These are phyloP conservation scores for Dimargaris xerosporica DNA, from an alignment of 192 early-diverging fungal species.

Conservation along the genomic window DNA sequence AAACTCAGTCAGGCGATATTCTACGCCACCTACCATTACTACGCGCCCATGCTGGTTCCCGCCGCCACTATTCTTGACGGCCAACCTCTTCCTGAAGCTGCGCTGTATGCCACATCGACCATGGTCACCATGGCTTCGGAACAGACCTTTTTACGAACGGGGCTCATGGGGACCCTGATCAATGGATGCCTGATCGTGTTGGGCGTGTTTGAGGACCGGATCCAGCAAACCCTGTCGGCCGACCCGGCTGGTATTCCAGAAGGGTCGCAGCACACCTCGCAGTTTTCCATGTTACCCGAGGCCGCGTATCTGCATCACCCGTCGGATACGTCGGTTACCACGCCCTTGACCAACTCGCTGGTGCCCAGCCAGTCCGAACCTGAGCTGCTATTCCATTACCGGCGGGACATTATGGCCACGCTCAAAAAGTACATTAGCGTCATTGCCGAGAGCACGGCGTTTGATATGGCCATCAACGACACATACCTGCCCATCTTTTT, in stretches of 20 bases:
- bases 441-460: conserved; percentile 32
- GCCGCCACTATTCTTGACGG: conserved; percentile 26
- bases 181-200: conserved; percentile 56
- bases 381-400: conserved; percentile 25
- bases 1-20: conserved; percentile 62
- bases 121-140: conserved; percentile 33
- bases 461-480: conserved; percentile 50
- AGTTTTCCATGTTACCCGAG: not conserved
- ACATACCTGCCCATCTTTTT: conserved; percentile 60
- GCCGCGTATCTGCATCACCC: not conserved
- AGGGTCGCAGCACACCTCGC: not conserved
- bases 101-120: too few relatives aligned
- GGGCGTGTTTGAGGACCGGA: conserved; percentile 62
- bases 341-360: not conserved
- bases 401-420: conserved; percentile 21
- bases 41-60: conserved; percentile 31
- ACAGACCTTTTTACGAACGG: conserved; percentile 59
- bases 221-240: conserved; percentile 14
- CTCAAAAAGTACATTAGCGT: conserved; percentile 20
- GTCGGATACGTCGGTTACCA: not conserved
- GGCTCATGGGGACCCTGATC: conserved; percentile 53
- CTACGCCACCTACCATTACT: conserved; percentile 33
- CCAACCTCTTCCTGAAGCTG: too few relatives aligned
- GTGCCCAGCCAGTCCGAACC: conserved; percentile 14
- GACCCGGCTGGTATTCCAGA: not conserved